These are phyloP conservation scores for Platanthera zijinensis DNA, from an alignment of 106 monocot genomes.

Conservation along the genomic window DNA sequence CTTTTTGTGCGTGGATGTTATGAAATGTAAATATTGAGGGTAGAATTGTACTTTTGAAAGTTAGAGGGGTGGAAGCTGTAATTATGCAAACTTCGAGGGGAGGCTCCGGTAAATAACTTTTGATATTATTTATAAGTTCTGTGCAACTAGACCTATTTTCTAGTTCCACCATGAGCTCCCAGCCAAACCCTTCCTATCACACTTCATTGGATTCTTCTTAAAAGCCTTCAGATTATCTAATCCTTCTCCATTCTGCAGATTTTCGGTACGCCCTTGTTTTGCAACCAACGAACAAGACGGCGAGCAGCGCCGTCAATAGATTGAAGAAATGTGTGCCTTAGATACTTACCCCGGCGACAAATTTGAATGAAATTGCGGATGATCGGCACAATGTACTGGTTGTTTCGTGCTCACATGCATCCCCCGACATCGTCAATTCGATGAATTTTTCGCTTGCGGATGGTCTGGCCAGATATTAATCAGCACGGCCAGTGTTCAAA, in stretches of 20 bases:
- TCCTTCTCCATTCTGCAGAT: slow-evolving; percentile 33
- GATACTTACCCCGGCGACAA: neutral
- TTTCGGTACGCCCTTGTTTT: slow-evolving; percentile 88
- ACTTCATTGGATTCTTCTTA: neutral
- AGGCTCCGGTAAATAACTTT: too few relatives aligned
- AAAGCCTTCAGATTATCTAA: neutral
- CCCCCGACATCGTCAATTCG: neutral
- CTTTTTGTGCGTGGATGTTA: too few relatives aligned
- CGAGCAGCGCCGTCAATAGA: slow-evolving; percentile 58
- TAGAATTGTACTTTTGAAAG: too few relatives aligned
- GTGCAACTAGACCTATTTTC: neutral
- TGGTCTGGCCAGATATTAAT: neutral
- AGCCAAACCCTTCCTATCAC: neutral
- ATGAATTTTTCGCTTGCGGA: neutral
- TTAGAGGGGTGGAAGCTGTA: too few relatives aligned
- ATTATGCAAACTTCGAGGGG: too few relatives aligned
- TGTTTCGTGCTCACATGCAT: neutral
- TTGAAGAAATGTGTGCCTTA: slow-evolving; percentile 67
- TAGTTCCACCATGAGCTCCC: neutral
- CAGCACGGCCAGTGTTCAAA: neutral
- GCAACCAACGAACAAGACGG: slow-evolving; percentile 91
- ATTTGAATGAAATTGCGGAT: neutral
- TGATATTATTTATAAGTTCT: neutral
- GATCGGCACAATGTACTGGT: neutral
- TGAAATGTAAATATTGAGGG: too few relatives aligned